Base-by-base conservation (phyloP, 306 rosid species). In the Fragaria vesca region DNA sequence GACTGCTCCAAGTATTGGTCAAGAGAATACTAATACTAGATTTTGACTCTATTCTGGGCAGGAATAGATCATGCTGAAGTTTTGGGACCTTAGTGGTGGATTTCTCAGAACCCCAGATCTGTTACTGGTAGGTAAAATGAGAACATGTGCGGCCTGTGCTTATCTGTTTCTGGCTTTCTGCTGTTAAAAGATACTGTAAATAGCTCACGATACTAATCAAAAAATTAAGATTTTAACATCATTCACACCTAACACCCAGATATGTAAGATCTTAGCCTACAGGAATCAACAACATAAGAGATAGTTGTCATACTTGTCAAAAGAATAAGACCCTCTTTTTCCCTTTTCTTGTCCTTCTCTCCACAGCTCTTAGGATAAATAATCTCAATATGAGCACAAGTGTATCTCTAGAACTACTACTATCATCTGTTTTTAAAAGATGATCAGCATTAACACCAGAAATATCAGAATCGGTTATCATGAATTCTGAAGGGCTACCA, bases 371-470 rank as follows among this genome's bases (percentile, higher is more conserved):
- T 40, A 60, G 78, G 83, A 88, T 86, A 73, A 95, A 95, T 72
- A 89, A 79, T 88, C 98, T 93, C 91, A 95, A 80, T 52, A 93
- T 91, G 84, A 93, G 97, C 89, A 93, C 99, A 62, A 93, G 85
- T 46, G 91, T 87, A 81, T 95, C 99, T 82, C 99, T 90, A 43
- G 77, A 83, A 78, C 97, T 57, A 86, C 58, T 81, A 80, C 12
- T 26, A 60, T 83, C 65, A 40, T 87, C 97, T 68, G 86, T 89
- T 83, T 85, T 86, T 67, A 96, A 78, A 61, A 86, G 55, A 84
- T 92, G 88, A 77, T 91, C 91, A 66, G 69, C 87, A 26, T 83
- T 88, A 54, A n/a, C 38, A 62, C 78, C 84, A 10, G n/a, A 68
- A 1, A 20, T 10, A 21, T 66, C 57, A 54, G 91, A 75, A 76